phyloP scores from a whole-genome alignment of 1,284 basidiomycete genomes.

The Caloboletus firmus region DNA sequence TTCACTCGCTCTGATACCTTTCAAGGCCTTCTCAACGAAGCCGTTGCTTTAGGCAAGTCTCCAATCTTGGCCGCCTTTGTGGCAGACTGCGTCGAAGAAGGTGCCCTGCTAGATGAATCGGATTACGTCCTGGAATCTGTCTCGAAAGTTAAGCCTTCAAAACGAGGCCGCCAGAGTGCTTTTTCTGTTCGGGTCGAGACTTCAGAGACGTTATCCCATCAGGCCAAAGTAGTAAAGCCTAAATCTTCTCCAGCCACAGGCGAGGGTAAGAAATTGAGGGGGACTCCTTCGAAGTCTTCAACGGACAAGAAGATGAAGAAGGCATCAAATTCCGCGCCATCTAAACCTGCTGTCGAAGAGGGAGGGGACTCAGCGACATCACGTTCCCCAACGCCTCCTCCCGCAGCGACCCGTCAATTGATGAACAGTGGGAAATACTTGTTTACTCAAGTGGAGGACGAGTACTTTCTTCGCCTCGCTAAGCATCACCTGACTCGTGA shows the following conservation, averaged over 20 bases:
- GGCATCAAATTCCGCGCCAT: background rate
- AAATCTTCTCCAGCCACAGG: constrained; percentile 2
- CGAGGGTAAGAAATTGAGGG: constrained; percentile 3
- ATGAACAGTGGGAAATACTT: constrained; percentile 34
- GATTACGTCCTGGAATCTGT: constrained; percentile 33
- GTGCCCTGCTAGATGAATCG: constrained; percentile 46
- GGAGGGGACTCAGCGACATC: background rate
- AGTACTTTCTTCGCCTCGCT: constrained; percentile 41
- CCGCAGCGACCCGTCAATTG: constrained; percentile 33
- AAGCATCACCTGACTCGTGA: constrained; percentile 40
- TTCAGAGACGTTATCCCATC: background rate
- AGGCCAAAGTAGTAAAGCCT: constrained; percentile 7
- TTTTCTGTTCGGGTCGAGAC: constrained; percentile 17
- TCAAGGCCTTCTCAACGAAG: constrained; percentile 42
- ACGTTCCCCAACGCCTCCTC: constrained; percentile 47
- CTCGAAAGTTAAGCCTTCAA: constrained; percentile 16
- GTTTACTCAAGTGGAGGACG: constrained; percentile 48
- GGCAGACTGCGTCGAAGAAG: constrained; percentile 49
- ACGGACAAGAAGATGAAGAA: constrained; percentile 13
- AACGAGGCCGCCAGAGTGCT: constrained; percentile 23
- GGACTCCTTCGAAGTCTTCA: constrained; percentile 1
- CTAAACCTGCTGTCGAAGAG: background rate
- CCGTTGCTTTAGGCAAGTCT: constrained; percentile 38
- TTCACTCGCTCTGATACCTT: constrained; percentile 50
- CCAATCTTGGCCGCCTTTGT: constrained; percentile 55